Conservation (phyloP, 192 early-diverging fungal genomes). For the Endogone sp. region DNA sequence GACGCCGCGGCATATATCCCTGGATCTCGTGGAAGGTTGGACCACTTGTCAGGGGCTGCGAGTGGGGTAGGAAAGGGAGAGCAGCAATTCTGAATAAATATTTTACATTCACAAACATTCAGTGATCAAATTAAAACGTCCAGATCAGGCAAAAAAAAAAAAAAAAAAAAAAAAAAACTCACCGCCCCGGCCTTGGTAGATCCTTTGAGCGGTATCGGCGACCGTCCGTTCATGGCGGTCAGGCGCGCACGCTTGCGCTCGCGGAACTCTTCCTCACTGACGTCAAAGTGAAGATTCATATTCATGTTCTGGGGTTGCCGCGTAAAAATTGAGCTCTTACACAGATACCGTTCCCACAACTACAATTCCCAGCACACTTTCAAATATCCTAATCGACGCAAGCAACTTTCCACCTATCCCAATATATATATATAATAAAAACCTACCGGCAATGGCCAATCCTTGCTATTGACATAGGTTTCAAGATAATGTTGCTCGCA, state of each 20-base stretch:
- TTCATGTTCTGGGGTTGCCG: conserved; percentile 4
- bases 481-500: conserved; percentile 87
- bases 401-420: not conserved
- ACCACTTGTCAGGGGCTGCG: conserved; percentile 69
- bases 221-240: conserved; percentile 11
- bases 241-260: conserved; percentile 27
- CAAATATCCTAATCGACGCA: not conserved
- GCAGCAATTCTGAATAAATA: too few species aligned
- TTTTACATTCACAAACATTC: too few species aligned
- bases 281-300: conserved; percentile 67
- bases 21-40: conserved; percentile 95
- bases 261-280: conserved; percentile 36
- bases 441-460: conserved; percentile 83
- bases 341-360: too few species aligned
- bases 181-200: not conserved
- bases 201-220: conserved; percentile 11
- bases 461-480: conserved; percentile 69
- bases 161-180: too few species aligned
- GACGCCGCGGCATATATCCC: conserved; percentile 95
- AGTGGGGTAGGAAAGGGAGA: too few species aligned
- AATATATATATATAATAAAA: conserved; percentile 1
- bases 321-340: too few species aligned
- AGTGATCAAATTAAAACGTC: too few species aligned
- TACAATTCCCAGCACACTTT: too few species aligned
- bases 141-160: too few species aligned